Percentiles rank a stretch among this genome's conserved stretches.
Conservation (phyloP, 768 basidiomycete species). For the Lactarius psammicola region DNA sequence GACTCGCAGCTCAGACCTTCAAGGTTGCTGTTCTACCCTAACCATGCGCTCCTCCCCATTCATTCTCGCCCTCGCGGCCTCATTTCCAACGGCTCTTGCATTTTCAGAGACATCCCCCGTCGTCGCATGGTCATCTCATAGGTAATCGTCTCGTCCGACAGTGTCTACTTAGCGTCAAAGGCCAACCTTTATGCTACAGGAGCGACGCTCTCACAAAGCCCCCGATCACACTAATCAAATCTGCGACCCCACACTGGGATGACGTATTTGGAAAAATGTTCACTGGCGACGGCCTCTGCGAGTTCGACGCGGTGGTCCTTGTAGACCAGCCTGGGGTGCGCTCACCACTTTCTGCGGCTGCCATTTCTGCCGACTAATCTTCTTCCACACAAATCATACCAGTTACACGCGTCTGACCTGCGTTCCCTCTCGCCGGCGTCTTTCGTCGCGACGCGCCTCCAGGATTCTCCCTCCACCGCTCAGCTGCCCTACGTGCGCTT, state of each 20-base stretch:
- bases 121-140: slow-evolving; percentile 68
- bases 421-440: slow-evolving; percentile 55
- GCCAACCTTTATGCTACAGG: slow-evolving; percentile 35
- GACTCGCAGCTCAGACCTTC: background rate
- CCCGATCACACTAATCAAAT: background rate
- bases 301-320: slow-evolving; percentile 62
- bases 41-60: slow-evolving; percentile 47
- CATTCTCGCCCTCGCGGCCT: slow-evolving; percentile 43
- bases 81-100: slow-evolving; percentile 50
- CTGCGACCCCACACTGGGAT: slow-evolving; percentile 25
- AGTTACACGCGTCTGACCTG: slow-evolving; percentile 80
- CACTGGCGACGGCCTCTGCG: slow-evolving; percentile 50
- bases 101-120: slow-evolving; percentile 64
- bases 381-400: slow-evolving; percentile 7
- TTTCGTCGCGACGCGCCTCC: slow-evolving; percentile 47
- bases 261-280: slow-evolving; percentile 47
- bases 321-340: slow-evolving; percentile 70
- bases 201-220: slow-evolving; percentile 44
- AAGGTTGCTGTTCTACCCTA: slow-evolving; percentile 5
- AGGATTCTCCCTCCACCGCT: slow-evolving; percentile 50
- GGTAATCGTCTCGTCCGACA: slow-evolving; percentile 39
- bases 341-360: background rate
- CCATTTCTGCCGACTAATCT: background rate
- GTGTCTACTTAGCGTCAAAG: background rate
- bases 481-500: slow-evolving; percentile 61